Conservation (phyloP, 306 rosid genomes). For the Gynostemma pentaphyllum region DNA sequence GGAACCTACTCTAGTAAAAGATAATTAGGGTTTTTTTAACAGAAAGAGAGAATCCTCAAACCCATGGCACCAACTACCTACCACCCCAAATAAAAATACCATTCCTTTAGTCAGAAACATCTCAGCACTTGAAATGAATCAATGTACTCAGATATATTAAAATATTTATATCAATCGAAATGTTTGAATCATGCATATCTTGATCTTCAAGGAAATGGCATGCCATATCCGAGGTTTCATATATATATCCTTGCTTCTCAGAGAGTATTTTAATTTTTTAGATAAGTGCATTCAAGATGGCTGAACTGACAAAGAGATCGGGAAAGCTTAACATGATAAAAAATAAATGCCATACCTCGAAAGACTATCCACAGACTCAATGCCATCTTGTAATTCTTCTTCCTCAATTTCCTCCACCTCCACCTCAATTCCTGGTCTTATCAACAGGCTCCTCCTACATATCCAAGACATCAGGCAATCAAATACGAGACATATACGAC, state of each 20-base stretch:
- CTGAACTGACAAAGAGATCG: not conserved
- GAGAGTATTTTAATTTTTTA: not conserved
- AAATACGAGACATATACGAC: not conserved
- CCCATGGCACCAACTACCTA: not conserved
- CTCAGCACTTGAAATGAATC: not conserved
- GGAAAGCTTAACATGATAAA: constrained; percentile 1
- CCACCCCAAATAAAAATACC: not conserved
- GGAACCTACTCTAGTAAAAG: not conserved
- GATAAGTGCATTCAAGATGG: not conserved
- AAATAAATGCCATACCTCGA: constrained; percentile 50
- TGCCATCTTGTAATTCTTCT: constrained; percentile 68
- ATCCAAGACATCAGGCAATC: constrained; percentile 4
- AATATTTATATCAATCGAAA: not conserved
- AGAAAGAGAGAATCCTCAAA: not conserved
- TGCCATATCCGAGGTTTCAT: not conserved
- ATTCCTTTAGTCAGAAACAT: not conserved
- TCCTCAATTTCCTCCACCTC: constrained; percentile 78
- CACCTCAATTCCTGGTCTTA: constrained; percentile 80
- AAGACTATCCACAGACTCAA: constrained; percentile 79
- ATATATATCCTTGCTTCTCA: not conserved
- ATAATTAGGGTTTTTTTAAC: not conserved
- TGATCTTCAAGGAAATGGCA: not conserved
- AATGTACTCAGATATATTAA: not conserved
- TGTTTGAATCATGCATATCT: not conserved
- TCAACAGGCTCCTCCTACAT: constrained; percentile 95